Conservation (phyloP, 805 yeast species). For the Jamesozyma rosinii region DNA sequence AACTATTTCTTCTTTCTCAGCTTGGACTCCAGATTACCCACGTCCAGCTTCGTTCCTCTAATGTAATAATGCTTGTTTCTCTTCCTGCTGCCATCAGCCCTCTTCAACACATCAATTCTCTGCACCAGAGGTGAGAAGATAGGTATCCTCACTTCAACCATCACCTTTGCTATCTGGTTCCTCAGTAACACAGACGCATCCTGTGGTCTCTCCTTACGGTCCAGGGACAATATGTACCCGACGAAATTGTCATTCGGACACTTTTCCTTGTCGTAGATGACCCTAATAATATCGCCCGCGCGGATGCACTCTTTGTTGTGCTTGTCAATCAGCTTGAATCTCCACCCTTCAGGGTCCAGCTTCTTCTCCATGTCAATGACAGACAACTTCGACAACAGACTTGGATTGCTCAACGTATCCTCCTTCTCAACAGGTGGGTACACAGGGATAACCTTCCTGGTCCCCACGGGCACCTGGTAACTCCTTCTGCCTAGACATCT, state of each 20-base stretch:
- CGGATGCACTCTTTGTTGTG: constrained; percentile 43
- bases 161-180: constrained; percentile 72
- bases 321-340: constrained; percentile 45
- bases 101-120: constrained; percentile 67
- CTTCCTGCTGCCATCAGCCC: constrained; percentile 50
- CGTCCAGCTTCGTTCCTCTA: constrained; percentile 69
- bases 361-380: constrained; percentile 40
- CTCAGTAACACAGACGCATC: constrained; percentile 74
- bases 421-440: constrained; percentile 21
- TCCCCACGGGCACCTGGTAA: constrained; percentile 14
- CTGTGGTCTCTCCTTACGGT: constrained; percentile 47
- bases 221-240: constrained; percentile 73
- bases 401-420: constrained; percentile 2
- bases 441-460: constrained; percentile 23
- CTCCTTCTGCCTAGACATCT: constrained; percentile 1
- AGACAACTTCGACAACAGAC: constrained; percentile 10
- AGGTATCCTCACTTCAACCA: constrained; percentile 76
- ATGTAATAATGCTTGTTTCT: constrained; percentile 87
- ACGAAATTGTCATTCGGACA: constrained; percentile 52
- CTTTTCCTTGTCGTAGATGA: constrained; percentile 52
- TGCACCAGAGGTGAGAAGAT: constrained; percentile 71
- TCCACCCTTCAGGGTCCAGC: constrained; percentile 66
- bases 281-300: constrained; percentile 75
- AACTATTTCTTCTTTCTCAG: constrained; percentile 26
- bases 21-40: constrained; percentile 52